Evolutionary conservation across 257 asterid species (phyloP).

Genomic region (Lithospermum erythrorhizon): DNA sequence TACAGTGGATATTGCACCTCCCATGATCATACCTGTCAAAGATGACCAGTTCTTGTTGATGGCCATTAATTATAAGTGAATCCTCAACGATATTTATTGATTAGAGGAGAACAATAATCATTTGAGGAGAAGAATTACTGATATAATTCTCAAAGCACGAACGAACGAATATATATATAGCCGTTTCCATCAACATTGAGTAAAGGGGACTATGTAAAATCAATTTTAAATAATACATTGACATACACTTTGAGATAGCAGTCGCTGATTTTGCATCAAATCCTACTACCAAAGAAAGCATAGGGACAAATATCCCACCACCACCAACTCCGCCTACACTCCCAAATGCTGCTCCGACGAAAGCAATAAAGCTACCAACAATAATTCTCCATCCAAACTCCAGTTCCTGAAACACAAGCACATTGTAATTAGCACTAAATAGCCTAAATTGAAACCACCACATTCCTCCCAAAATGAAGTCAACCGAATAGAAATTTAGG

Average conservation of each 20-base stretch:
- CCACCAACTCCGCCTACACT: conserved; percentile 99
- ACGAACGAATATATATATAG: not conserved
- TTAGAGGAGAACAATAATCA: too few relatives aligned
- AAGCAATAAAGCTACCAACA: conserved; percentile 74
- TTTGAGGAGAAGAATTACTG: too few relatives aligned
- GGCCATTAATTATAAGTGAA: not conserved
- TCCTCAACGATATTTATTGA: too few relatives aligned
- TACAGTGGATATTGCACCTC: conserved; percentile 82
- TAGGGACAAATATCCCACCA: conserved; percentile 93
- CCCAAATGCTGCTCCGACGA: conserved; percentile 94
- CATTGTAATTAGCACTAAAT: not conserved
- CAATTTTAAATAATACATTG: not conserved
- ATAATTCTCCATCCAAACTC: conserved; percentile 64
- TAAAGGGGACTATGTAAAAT: not conserved
- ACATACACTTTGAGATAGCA: conserved; percentile 92
- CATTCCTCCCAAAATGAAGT: too few relatives aligned
- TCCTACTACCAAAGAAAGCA: conserved; percentile 80
- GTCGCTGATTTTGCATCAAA: conserved; percentile 92
- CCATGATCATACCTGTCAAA: conserved; percentile 95
- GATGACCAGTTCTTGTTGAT: not conserved
- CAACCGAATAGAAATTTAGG: not conserved
- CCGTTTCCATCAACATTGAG: not conserved
- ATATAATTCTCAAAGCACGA: not conserved
- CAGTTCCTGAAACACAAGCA: conserved; percentile 38
- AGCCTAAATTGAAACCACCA: not conserved